Evolutionary conservation across 768 basidiomycete species (phyloP).

Genomic region (Podaxis mareebaensis): DNA sequence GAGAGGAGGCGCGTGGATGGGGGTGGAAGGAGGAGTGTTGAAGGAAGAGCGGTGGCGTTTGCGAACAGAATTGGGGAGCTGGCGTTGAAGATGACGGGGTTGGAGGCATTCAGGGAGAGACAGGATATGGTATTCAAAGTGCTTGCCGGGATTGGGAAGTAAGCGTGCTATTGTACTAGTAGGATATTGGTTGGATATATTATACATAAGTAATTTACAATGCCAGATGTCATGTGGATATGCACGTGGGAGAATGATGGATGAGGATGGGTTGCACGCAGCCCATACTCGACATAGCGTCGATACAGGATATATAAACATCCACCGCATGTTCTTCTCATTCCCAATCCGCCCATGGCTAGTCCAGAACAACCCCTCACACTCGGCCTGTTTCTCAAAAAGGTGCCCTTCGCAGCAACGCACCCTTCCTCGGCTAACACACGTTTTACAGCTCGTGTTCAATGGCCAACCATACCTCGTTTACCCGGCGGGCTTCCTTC

Average conservation of each 20-base stretch:
- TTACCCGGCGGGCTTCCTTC: constrained; percentile 16
- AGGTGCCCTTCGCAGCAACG: not conserved
- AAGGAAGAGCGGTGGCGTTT: constrained; percentile 69
- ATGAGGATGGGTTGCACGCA: not conserved
- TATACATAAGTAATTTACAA: not conserved
- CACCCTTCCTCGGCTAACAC: not conserved
- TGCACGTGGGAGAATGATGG: not conserved
- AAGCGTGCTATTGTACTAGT: not conserved
- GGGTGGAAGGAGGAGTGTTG: constrained; percentile 49
- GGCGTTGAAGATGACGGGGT: constrained; percentile 66
- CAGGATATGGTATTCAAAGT: constrained; percentile 73
- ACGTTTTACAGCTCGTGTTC: constrained; percentile 4
- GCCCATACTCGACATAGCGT: no score
- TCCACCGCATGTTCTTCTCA: no score
- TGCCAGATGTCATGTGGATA: not conserved
- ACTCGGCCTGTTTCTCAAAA: not conserved
- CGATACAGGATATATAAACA: no score
- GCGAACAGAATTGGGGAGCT: constrained; percentile 78
- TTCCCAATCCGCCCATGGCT: not conserved
- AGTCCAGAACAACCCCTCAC: not conserved
- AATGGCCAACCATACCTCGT: constrained; percentile 19
- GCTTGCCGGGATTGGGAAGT: constrained; percentile 46
- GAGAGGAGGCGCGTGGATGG: constrained; percentile 29
- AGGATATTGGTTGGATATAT: not conserved
- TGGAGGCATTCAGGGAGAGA: constrained; percentile 72